Percentiles rank a stretch among this genome's conserved stretches.
Conservation (phyloP, 257 asterid genomes). For the Solanum stenotomum region DNA sequence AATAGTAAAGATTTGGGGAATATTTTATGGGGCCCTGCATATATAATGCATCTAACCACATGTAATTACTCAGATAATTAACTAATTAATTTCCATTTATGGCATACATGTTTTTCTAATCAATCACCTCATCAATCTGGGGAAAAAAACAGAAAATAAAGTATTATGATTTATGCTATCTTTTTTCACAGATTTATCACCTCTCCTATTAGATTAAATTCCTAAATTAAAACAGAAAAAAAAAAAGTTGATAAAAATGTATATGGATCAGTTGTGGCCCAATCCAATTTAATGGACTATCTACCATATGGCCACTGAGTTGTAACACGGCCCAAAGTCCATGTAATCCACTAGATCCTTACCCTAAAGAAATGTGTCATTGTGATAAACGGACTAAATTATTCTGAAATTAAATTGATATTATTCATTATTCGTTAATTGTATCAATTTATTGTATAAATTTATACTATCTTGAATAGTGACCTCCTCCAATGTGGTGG, state of each 20-base stretch:
- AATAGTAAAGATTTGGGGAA: conserved; percentile 37
- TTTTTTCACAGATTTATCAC: not conserved
- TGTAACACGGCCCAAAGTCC: not conserved
- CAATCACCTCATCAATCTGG: not conserved
- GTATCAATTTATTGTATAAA: no score
- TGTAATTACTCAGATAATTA: not conserved
- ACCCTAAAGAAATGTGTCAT: not conserved
- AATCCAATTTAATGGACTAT: not conserved
- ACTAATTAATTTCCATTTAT: not conserved
- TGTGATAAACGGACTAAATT: no score
- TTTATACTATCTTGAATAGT: no score
- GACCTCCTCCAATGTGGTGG: no score
- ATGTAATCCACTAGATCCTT: not conserved
- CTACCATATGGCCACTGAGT: not conserved
- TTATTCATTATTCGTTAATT: no score
- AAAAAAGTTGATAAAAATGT: not conserved
- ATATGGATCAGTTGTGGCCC: not conserved
- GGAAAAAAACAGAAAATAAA: not conserved
- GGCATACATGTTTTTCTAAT: not conserved
- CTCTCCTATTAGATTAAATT: not conserved
- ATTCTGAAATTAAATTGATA: no score
- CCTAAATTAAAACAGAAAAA: not conserved
- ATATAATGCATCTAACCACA: not conserved
- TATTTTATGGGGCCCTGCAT: conserved; percentile 24
- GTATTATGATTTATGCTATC: not conserved